phyloP scores from a whole-genome alignment of 257 asterid genomes.

The Nicotiana sylvestris region DNA sequence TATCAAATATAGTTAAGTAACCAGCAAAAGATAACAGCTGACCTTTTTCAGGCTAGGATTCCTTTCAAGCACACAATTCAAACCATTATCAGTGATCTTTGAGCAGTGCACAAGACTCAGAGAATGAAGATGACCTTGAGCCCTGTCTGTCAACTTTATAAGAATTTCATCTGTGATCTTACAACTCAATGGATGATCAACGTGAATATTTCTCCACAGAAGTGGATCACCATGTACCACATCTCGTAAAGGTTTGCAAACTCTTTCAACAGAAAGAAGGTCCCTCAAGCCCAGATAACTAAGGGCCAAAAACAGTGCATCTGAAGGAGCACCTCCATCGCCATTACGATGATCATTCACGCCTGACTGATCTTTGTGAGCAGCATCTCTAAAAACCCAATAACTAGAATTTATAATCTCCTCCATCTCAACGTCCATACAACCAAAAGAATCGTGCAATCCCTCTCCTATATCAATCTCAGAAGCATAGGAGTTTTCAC shows the following conservation, averaged over 20 bases:
- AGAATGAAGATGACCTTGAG: constrained; percentile 59
- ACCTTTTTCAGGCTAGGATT: constrained; percentile 64
- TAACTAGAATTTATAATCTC: constrained; percentile 40
- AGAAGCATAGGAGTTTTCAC: constrained; percentile 14
- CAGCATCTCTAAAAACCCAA: constrained; percentile 19
- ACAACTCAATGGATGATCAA: constrained; percentile 35
- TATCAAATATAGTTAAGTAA: not conserved
- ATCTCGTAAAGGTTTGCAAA: constrained; percentile 58
- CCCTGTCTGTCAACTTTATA: constrained; percentile 51
- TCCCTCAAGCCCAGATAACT: constrained; percentile 53
- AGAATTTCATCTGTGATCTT: constrained; percentile 54
- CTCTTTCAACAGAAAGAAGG: constrained; percentile 63
- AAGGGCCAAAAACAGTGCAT: constrained; percentile 52
- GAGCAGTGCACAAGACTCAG: constrained; percentile 53
- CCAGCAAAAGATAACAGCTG: constrained; percentile 8
- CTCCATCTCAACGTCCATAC: constrained; percentile 24
- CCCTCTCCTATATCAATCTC: constrained; percentile 21
- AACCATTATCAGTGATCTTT: constrained; percentile 46
- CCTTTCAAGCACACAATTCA: constrained; percentile 48
- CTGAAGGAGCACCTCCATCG: constrained; percentile 42
- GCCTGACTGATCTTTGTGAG: constrained; percentile 11
- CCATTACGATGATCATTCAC: constrained; percentile 12
- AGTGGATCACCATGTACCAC: constrained; percentile 63
- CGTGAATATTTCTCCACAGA: constrained; percentile 57
- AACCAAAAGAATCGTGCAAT: constrained; percentile 14